Evolutionary conservation across 352 stramenopile genomes (phyloP), one percentile per base, ranked within the genome.

Genomic region (Globisporangium cystogenes): DNA sequence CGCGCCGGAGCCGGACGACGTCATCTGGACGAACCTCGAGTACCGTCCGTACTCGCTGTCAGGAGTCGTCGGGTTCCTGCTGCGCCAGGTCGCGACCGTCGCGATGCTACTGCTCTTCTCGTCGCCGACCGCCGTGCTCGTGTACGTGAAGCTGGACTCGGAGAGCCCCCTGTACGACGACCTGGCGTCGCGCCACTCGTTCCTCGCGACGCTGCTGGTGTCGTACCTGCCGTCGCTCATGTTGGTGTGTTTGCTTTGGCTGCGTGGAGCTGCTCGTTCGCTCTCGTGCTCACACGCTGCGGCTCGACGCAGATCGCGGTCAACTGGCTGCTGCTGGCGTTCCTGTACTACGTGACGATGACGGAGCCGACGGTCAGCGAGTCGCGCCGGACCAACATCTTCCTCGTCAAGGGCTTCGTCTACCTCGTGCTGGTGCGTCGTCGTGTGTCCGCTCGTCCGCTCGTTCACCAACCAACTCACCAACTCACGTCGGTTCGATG

Each of bases 131-230:
- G 78, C 80, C 6, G 78, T 93, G 54, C 74, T 90, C 51, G 80
- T 93, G 57, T 93, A 87, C 61, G 74, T 93, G 53, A 87, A 88
- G 47, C 63, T 93, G 10, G 78, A 90, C 56, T 73, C 73, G n/a
- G 65, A 62, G 42, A 91, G 80, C 40, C 59, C 59, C 29, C 50
- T 93, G 31, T 91, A 91, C 59, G 50, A 55, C 10, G 61, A 65
- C 21, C 51, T 90, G 4, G 65, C 76, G 57, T 56, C 52, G 24
- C 59, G 57, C 16, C 67, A 88, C 60, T 76, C 66, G 4, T 44
- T 84, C 37, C 49, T 89, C 2, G 65, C 87, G 33, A 75, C 71
- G n/a, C 67, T 91, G 24, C 41, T 88, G 23, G 75, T 78, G 1
- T 75, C 77, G 0, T 93, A 93, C 57, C 37, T 91, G 47, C 82